phyloP scores from a whole-genome alignment of 352 stramenopile genomes.

The Phytophthora citrophthora region DNA sequence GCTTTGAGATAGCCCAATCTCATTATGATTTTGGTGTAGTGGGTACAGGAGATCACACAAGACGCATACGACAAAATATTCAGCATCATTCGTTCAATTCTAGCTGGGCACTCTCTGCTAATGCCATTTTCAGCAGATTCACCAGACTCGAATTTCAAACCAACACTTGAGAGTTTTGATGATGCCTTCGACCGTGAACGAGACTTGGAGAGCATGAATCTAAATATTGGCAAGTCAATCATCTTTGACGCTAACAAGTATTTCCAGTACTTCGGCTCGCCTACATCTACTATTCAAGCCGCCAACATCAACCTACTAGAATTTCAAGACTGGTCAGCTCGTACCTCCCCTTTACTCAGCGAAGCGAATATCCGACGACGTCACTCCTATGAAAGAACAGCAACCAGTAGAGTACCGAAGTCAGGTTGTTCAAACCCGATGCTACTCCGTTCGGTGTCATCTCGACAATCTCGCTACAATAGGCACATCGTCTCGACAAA shows the following conservation, averaged over 20 bases:
- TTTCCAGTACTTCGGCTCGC: conserved; percentile 31
- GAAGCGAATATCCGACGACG: conserved; percentile 1
- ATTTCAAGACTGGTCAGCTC: not conserved
- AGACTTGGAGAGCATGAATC: conserved; percentile 25
- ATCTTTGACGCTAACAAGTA: conserved; percentile 35
- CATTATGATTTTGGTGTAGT: conserved; percentile 9
- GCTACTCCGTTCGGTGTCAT: conserved; percentile 18
- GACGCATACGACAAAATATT: conserved; percentile 36
- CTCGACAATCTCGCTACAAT: conserved; percentile 11
- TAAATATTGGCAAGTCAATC: conserved; percentile 44
- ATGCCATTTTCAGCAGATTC: not conserved
- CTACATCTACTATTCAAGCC: conserved; percentile 10
- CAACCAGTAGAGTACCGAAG: not conserved
- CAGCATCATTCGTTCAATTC: conserved; percentile 24
- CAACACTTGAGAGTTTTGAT: conserved; percentile 31
- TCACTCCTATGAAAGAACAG: not conserved
- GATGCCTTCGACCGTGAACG: conserved; percentile 32
- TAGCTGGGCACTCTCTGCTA: conserved; percentile 8
- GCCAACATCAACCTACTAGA: conserved; percentile 8
- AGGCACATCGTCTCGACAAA: not conserved
- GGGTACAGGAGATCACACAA: conserved; percentile 27
- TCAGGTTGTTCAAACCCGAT: conserved; percentile 21
- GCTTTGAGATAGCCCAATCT: not conserved
- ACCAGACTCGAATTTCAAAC: conserved; percentile 12
- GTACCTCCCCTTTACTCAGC: not conserved